phyloP scores from a whole-genome alignment of 1,284 basidiomycete species.

The Cryptococcus sp. region DNA sequence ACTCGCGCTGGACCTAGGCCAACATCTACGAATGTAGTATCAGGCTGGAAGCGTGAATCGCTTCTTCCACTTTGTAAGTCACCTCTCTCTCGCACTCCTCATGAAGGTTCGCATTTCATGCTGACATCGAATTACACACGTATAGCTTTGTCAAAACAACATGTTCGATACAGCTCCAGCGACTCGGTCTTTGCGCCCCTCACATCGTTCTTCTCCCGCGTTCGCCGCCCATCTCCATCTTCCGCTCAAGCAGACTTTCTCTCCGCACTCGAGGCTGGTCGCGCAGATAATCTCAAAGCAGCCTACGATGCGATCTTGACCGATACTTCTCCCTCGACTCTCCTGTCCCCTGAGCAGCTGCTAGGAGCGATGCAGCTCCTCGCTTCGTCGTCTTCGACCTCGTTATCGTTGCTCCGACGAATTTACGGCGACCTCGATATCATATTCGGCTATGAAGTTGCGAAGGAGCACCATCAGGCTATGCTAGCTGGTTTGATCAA shows the following conservation, averaged over 20 bases:
- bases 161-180: constrained; percentile 10
- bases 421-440: constrained; percentile 18
- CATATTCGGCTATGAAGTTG: constrained; percentile 9
- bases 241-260: constrained; percentile 10
- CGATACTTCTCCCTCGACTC: neutral
- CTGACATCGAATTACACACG: neutral
- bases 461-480: neutral
- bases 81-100: too few species aligned
- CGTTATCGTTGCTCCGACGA: constrained; percentile 14
- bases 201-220: constrained; percentile 13
- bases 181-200: constrained; percentile 16
- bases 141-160: neutral
- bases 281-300: neutral
- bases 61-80: too few species aligned
- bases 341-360: constrained; percentile 4
- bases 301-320: constrained; percentile 13
- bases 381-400: neutral
- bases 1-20: constrained; percentile 2
- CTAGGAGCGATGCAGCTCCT: constrained; percentile 4
- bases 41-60: neutral
- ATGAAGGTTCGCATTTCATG: neutral
- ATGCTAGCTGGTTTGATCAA: constrained; percentile 7
- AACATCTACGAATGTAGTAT: neutral
- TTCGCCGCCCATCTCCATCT: constrained; percentile 1
- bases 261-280: constrained; percentile 2